Evolutionary conservation across 2,329 filamentous ascomycete genomes (phyloP), one percentile per base, ranked within the genome.

Genomic region (Hypocrella siamensis): DNA sequence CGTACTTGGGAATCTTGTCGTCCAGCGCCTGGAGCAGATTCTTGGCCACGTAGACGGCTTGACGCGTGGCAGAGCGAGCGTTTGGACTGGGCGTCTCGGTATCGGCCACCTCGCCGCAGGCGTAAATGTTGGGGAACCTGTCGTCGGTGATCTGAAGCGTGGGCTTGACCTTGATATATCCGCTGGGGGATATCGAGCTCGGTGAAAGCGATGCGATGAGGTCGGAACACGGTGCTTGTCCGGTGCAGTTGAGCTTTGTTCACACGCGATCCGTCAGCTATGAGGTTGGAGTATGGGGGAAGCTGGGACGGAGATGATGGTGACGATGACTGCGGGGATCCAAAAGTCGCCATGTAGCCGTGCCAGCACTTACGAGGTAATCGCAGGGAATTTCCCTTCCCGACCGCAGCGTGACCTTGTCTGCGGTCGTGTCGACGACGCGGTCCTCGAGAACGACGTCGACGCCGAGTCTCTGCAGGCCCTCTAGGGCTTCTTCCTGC

Each of bases 61-160:
- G 74, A 9, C 57, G 53, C 28, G 57, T 55, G 0, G 67, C 69
- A 0, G 69, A 61, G 8, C 71, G 58, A 0, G 64, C 68, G 43
- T 74, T 75, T 5, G 64, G 64, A 22, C 54, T 49, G 0, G 55
- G 54, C 1, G 59, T 57, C 9, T 48, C 37, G 1, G 61, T 62
- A 17, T 68, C 65, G 4, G 70, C 64, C 4, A 80, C 68, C 38
- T 79, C 75, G 14, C 75, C 75, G n/a, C 70, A 63, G 2, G 66
- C 67, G 41, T 73, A 79, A 3, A 79, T 56, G 37, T 71, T 62
- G 2, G 60, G 55, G 7, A 64, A 53, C 0, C 38, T 35, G 2
- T 57, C 48, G 40, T 69, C 63, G 6, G 49, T 43, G 11, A 79
- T 53, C 38, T 78, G 73, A 19, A 79, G 54, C 0, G 65, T 73